Evolutionary conservation across 371 early-diverging fungal genomes (phyloP).

Genomic region (Dentiscutata heterogama): DNA sequence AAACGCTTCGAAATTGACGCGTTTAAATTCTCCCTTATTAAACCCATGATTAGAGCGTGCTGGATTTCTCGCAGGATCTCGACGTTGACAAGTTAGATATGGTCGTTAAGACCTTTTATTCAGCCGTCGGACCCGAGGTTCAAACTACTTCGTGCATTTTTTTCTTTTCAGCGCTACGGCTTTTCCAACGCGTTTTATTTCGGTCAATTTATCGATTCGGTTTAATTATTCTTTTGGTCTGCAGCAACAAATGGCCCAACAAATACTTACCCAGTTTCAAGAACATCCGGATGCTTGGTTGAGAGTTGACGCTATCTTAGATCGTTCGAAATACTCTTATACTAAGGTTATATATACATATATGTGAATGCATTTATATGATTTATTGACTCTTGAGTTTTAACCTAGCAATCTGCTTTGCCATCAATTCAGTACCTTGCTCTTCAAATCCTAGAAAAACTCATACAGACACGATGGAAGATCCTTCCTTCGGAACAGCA

Average conservation of each 20-base stretch:
- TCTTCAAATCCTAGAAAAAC: conserved; percentile 95
- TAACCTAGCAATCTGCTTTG: conserved; percentile 16
- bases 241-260: conserved; percentile 41
- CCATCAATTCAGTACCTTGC: conserved; percentile 87
- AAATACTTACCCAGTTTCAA: conserved; percentile 79
- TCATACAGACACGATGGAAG: conserved; percentile 98
- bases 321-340: conserved; percentile 80
- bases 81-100: conserved; percentile 90
- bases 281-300: conserved; percentile 98
- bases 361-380: conserved; percentile 1
- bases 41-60: conserved; percentile 65
- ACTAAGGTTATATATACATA: conserved; percentile 79
- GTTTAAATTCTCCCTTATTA: background rate
- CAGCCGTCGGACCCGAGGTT: conserved; percentile 79
- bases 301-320: conserved; percentile 94
- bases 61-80: conserved; percentile 92
- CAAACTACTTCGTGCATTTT: conserved; percentile 43
- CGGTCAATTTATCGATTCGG: background rate
- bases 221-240: background rate
- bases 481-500: conserved; percentile 91
- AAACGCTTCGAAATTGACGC: conserved; percentile 3
- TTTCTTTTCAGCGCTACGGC: background rate
- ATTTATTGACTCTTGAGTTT: no score
- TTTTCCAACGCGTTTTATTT: background rate
- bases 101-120: conserved; percentile 85